These are phyloP conservation scores for Amanita muscaria DNA, from an alignment of 768 basidiomycete species.

Conservation along the genomic window DNA sequence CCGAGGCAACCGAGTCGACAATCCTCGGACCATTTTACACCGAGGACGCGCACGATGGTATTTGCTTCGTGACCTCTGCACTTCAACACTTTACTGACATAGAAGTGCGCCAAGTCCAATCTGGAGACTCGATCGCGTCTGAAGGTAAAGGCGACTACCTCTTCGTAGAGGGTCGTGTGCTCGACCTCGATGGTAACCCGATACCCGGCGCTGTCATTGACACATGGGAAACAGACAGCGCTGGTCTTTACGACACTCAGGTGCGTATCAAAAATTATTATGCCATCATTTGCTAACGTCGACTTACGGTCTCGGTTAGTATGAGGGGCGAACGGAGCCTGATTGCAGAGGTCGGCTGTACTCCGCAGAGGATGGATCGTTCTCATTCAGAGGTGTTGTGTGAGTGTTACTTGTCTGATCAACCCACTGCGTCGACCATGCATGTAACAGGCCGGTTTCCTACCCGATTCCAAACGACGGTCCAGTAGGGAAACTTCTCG, in stretches of 20 bases:
- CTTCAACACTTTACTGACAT: neutral
- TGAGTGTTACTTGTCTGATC: conserved; percentile 13
- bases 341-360: conserved; percentile 68
- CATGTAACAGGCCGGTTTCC: conserved; percentile 32
- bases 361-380: conserved; percentile 53
- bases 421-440: neutral
- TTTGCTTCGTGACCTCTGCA: conserved; percentile 13
- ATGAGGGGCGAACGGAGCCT: conserved; percentile 42
- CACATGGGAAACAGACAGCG: conserved; percentile 76
- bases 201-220: conserved; percentile 61
- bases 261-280: conserved; percentile 16
- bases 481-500: conserved; percentile 58
- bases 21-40: conserved; percentile 82
- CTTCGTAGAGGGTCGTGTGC: conserved; percentile 67
- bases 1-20: conserved; percentile 60
- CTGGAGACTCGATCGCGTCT: conserved; percentile 73
- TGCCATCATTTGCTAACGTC: conserved; percentile 9
- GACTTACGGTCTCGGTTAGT: conserved; percentile 43
- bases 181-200: conserved; percentile 55
- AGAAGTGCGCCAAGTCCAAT: conserved; percentile 34
- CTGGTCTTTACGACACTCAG: conserved; percentile 39
- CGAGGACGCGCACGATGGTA: conserved; percentile 66
- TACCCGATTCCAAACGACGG: conserved; percentile 80
- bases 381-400: conserved; percentile 66
- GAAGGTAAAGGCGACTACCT: conserved; percentile 83